phyloP scores from a whole-genome alignment of 345 rosid species.

The Moricandia arvensis region DNA sequence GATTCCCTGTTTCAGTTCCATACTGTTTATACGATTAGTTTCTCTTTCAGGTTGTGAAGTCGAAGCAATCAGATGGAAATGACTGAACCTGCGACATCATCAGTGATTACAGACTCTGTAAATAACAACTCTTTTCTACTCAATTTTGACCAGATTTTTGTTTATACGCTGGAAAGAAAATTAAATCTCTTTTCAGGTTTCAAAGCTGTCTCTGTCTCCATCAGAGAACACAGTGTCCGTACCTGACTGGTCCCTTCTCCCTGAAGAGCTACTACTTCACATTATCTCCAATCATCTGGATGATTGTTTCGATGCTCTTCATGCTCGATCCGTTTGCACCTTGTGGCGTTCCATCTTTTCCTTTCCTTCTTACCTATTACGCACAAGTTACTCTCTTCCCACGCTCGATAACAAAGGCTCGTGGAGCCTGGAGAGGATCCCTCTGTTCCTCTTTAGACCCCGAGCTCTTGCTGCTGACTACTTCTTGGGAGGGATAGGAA shows the following conservation, averaged over 20 bases:
- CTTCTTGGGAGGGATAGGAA: neutral
- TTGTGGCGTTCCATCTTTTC: slow-evolving; percentile 10
- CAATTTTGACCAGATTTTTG: neutral
- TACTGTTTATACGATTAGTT: neutral
- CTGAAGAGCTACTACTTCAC: slow-evolving; percentile 5
- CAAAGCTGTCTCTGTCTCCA: neutral
- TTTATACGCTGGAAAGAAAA: neutral
- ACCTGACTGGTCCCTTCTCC: slow-evolving; percentile 5
- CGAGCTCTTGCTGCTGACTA: neutral
- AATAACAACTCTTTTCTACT: neutral
- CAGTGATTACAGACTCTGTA: neutral
- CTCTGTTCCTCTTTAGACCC: slow-evolving; percentile 3
- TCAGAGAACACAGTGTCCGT: neutral
- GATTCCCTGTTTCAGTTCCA: neutral
- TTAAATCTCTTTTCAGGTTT: neutral
- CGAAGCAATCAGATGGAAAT: neutral
- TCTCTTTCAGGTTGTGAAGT: neutral
- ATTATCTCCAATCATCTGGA: neutral
- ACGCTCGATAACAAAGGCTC: neutral
- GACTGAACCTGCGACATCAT: neutral
- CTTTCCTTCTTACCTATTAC: neutral
- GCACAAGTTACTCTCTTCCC: slow-evolving; percentile 5
- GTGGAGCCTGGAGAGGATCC: neutral
- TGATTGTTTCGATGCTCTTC: slow-evolving; percentile 8
- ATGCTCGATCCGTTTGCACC: slow-evolving; percentile 14